These are phyloP conservation scores for Cylindrotheca fusiformis DNA, from an alignment of 108 stramenopile genomes.

Conservation along the genomic window DNA sequence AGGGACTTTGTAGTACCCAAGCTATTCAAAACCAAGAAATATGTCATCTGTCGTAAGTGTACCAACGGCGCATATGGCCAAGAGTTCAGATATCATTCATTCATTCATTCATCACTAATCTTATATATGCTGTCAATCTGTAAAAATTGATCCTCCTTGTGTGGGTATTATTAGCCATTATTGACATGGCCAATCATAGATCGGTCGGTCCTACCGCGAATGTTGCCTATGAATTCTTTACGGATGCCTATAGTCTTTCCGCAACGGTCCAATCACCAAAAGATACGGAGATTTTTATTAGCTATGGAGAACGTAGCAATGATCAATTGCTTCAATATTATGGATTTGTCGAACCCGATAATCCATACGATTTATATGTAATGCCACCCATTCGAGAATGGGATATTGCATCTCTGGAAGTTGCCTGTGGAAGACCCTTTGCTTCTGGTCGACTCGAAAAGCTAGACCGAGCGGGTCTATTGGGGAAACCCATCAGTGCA, in stretches of 20 bases:
- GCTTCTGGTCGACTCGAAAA: slow-evolving; percentile 66
- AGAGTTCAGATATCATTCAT: too few species aligned
- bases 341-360: slow-evolving; percentile 90
- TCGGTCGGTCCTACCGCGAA: slow-evolving; percentile 53
- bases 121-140: background rate
- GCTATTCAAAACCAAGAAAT: slow-evolving; percentile 64
- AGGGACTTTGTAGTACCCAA: slow-evolving; percentile 85
- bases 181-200: slow-evolving; percentile 88
- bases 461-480: slow-evolving; percentile 74
- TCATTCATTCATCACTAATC: too few species aligned
- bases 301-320: slow-evolving; percentile 87
- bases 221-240: slow-evolving; percentile 87
- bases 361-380: slow-evolving; percentile 82
- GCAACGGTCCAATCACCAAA: slow-evolving; percentile 18
- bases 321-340: slow-evolving; percentile 92
- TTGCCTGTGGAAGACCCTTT: slow-evolving; percentile 64
- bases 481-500: slow-evolving; percentile 38
- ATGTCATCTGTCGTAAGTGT: slow-evolving; percentile 67
- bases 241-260: slow-evolving; percentile 77
- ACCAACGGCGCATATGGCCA: too few species aligned
- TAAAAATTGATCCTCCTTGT: slow-evolving; percentile 7
- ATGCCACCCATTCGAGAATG: slow-evolving; percentile 85
- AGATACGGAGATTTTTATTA: slow-evolving; percentile 67
- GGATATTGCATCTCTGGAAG: slow-evolving; percentile 74
- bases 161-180: slow-evolving; percentile 30